Evolutionary conservation across 139 green algal genomes (phyloP), one percentile per base, ranked within the genome.

Genomic region (Chlorella sorokiniana): DNA sequence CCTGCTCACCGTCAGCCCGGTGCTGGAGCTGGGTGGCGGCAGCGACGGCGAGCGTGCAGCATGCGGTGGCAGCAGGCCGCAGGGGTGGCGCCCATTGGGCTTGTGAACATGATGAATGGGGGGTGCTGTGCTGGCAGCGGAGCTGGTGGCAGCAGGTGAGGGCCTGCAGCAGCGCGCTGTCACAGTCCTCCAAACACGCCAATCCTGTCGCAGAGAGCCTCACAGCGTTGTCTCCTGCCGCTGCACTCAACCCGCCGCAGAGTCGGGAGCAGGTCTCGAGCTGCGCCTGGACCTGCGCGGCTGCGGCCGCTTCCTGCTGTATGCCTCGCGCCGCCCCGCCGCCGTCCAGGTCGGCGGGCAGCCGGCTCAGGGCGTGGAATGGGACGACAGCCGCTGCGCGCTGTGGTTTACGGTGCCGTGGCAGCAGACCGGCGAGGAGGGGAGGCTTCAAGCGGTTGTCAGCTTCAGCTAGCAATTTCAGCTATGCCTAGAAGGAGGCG

Each of bases 61-160:
- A 33, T n/a, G 35, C 25, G 1, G 40, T 11, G 27, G 20, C 14
- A 59, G 48, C 48, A 59, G 20, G 44, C 42, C 4, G n/a, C 65
- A 48, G 41, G 63, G 0, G 91, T 94, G 38, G 90, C 91, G 18
- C 81, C 89, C 7, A 37, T 97, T 23, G 94, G 93, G 1, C 85
- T 97, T 14, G 42, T 79, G 16, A 84, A 89, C 37, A 95, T 96
- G 90, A 84, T 93, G 63, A 97, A 97, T 74, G 83, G 90, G 91
- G 25, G 94, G 91, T 22, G 91, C 93, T 1, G 83, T 97, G 31
- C 45, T 76, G 27, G 41, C 27, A 18, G 82, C 7, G 48, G 71
- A 67, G 71, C 71, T 78, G 23, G 71, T n/a, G n/a, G n/a, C n/a
- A n/a, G n/a, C 48, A 41, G 71, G 48, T 78, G 48, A 67, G 48